Evolutionary conservation across 345 rosid genomes (phyloP).

Genomic region (Eucalyptus curtisii): DNA sequence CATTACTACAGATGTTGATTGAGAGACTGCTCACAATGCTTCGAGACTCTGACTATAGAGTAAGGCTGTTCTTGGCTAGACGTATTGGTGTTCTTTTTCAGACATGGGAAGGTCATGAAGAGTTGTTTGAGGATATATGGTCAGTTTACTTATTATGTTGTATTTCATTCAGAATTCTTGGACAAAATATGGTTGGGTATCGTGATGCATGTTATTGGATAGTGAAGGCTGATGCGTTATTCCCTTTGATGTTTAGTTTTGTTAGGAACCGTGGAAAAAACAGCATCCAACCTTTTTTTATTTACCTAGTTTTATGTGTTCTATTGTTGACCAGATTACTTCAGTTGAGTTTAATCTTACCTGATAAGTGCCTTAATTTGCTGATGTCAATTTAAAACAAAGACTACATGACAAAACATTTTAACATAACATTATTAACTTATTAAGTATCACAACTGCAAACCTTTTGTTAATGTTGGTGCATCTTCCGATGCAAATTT

Average conservation of each 20-base stretch:
- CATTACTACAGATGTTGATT: constrained; percentile 56
- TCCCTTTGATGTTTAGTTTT: background rate
- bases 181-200: background rate
- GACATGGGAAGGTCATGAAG: constrained; percentile 97
- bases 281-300: background rate
- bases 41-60: constrained; percentile 84
- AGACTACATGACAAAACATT: background rate
- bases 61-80: constrained; percentile 55
- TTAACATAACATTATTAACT: background rate
- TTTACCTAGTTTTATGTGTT: background rate
- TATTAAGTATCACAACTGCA: background rate
- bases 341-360: background rate
- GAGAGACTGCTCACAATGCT: constrained; percentile 57
- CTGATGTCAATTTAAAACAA: background rate
- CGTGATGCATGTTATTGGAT: background rate
- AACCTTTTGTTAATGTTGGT: background rate
- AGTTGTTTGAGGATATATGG: constrained; percentile 86
- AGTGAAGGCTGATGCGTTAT: background rate
- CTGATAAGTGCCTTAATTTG: background rate
- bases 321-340: background rate
- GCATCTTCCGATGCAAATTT: background rate
- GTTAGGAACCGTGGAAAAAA: background rate
- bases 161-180: background rate
- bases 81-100: constrained; percentile 76
- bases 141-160: constrained; percentile 13